Evolutionary conservation across 305 asterid genomes (phyloP), one percentile per base, ranked within the genome.

Genomic region (Fraxinus baroniana): DNA sequence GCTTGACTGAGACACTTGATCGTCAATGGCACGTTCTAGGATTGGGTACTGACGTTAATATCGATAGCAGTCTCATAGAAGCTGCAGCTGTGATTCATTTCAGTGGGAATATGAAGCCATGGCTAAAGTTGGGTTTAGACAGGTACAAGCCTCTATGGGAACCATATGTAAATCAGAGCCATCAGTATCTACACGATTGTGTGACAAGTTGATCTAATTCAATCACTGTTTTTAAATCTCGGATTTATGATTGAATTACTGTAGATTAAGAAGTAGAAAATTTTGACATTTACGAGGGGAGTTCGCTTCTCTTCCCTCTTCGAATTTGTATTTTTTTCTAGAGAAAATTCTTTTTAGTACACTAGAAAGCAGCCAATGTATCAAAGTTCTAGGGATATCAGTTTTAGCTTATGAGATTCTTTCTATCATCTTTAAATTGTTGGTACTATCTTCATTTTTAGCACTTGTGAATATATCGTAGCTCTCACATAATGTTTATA

Each of bases 51-150:
- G 89, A 90, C 77, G 17, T 78, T 35, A 84, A 84, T 79, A 79
- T 90, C 12, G 89, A 87, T 39, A 86, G 72, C 71, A 82, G 86
- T 5, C 79, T 87, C 68, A 87, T 90, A 13, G 89, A 88, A 77
- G 87, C 84, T 20, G 93, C 91, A 4, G 91, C 93, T 0, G 90
- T 86, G 66, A 75, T 90, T 81, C 93, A 88, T 84, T 90, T 87
- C 73, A 90, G 87, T 35, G 93, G 93, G 82, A 87, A 90, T 68
- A 84, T 90, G 87, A 90, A 90, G 83, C 93, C 93, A 5, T 90
- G 93, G 91, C 86, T 90, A 15, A 87, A 84, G 79, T 20, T 88
- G 88, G 87, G 88, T 37, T 81, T 90, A 24, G 89, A 82, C 57
- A 81, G 86, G 84, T 90, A 90, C 76, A 87, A 82, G 84, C 86